These are phyloP conservation scores for Dothideomycetes sp. DNA, from an alignment of 2,329 filamentous ascomycete species.

Conservation along the genomic window DNA sequence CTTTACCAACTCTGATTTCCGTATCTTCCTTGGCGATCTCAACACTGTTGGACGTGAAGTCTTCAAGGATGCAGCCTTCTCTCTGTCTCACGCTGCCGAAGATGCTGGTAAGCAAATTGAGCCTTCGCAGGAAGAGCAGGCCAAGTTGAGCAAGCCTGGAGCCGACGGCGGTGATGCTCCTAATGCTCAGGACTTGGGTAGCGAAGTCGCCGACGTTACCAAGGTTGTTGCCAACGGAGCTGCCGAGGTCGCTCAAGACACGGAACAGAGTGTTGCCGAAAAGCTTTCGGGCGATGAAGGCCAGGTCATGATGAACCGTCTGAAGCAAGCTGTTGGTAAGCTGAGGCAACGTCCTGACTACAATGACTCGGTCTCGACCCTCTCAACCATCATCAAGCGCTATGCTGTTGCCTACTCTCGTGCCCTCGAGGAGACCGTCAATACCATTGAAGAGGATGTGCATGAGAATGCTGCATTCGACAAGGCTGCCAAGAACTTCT, in stretches of 20 bases:
- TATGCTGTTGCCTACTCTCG: conserved; percentile 73
- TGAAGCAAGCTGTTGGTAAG: conserved; percentile 67
- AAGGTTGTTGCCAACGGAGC: conserved; percentile 38
- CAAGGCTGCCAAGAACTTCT: conserved; percentile 67
- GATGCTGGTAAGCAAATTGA: conserved; percentile 65
- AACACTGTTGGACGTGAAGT: conserved; percentile 72
- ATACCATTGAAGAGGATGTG: conserved; percentile 60
- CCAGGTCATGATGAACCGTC: conserved; percentile 60
- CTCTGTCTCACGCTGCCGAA: conserved; percentile 65
- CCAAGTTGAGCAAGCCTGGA: conserved; percentile 43
- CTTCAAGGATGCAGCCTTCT: conserved; percentile 76
- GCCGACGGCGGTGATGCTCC: conserved; percentile 45
- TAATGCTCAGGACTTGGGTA: conserved; percentile 52
- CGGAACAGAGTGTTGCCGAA: conserved; percentile 61
- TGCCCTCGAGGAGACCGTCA: conserved; percentile 57
- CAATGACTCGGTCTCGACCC: conserved; percentile 70
- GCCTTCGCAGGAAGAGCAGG: conserved; percentile 54
- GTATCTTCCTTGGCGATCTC: conserved; percentile 73
- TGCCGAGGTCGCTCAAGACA: conserved; percentile 44
- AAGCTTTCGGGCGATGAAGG: conserved; percentile 65
- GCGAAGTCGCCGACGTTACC: conserved; percentile 35
- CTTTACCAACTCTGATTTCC: conserved; percentile 82
- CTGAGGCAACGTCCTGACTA: conserved; percentile 74
- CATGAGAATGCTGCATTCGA: conserved; percentile 67
- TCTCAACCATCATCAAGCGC: conserved; percentile 65